These are phyloP conservation scores for Mortierella sp. DNA, from an alignment of 371 early-diverging fungal species.

Conservation along the genomic window DNA sequence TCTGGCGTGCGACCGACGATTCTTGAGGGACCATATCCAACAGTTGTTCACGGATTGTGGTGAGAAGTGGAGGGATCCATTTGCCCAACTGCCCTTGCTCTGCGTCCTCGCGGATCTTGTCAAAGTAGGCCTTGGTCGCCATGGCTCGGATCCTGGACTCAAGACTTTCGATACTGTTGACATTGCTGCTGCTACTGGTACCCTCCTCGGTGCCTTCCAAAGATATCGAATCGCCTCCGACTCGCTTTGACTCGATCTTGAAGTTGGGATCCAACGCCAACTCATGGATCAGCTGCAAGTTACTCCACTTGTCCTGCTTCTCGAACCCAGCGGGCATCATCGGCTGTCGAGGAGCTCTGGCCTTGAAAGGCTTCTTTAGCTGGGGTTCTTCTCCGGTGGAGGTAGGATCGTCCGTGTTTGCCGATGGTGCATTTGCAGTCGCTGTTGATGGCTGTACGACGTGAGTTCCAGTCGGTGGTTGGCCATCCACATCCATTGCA, in stretches of 20 bases:
- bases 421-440: neutral
- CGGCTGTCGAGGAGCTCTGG: neutral
- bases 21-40: constrained; percentile 40
- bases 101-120: constrained; percentile 45
- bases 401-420: neutral
- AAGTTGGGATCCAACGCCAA: constrained; percentile 41
- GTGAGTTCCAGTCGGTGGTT: neutral
- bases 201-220: neutral
- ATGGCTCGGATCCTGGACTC: constrained; percentile 37
- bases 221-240: neutral
- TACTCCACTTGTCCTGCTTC: constrained; percentile 32
- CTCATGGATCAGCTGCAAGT: constrained; percentile 43
- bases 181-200: neutral
- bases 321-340: constrained; percentile 13
- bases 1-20: constrained; percentile 16
- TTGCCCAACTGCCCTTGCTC: constrained; percentile 33
- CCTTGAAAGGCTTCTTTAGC: constrained; percentile 22
- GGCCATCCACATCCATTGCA: neutral
- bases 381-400: constrained; percentile 12
- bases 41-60: constrained; percentile 39
- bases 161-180: constrained; percentile 8
- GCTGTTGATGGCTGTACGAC: neutral
- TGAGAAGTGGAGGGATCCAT: constrained; percentile 43
- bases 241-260: constrained; percentile 27
- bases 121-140: constrained; percentile 49